Conservation (phyloP, 495 filamentous ascomycete species). For the Xanthoparmelia taractica region DNA sequence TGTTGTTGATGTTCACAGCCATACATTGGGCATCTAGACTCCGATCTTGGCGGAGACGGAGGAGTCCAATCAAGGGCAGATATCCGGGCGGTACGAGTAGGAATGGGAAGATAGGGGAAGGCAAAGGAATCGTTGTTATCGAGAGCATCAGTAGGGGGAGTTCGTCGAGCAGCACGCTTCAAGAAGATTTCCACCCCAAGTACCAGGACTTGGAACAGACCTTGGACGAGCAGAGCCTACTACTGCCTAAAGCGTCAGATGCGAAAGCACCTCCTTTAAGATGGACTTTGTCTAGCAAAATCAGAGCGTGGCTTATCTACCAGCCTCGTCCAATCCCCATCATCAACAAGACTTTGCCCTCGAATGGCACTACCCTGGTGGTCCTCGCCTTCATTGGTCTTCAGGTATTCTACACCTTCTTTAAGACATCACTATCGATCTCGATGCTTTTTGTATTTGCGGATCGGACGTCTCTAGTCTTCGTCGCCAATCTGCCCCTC, state of each 20-base stretch:
- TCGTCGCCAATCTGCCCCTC: constrained; percentile 52
- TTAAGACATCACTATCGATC: constrained; percentile 37
- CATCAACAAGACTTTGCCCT: constrained; percentile 46
- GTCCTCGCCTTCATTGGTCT: constrained; percentile 43
- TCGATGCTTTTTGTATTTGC: constrained; percentile 32
- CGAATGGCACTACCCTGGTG: constrained; percentile 45
- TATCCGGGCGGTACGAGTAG: not conserved
- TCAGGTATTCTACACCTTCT: constrained; percentile 50
- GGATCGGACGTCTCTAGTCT: constrained; percentile 46
- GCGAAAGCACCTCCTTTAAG: not conserved
- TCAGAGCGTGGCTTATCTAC: constrained; percentile 37
- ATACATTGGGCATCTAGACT: constrained; percentile 14
- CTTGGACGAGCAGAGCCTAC: constrained; percentile 15
- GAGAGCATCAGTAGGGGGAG: constrained; percentile 3
- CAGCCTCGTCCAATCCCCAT: constrained; percentile 48
- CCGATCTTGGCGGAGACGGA: constrained; percentile 7
- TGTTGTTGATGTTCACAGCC: constrained; percentile 8
- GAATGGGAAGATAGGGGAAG: not conserved
- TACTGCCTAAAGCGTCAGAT: not conserved
- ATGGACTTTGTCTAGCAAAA: not conserved
- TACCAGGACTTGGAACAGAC: not conserved
- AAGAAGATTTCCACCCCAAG: constrained; percentile 9
- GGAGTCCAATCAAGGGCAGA: not conserved
- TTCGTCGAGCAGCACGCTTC: constrained; percentile 20
- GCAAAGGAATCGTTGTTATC: not conserved